Base-by-base conservation (phyloP, 2,329 filamentous ascomycete genomes). In the Venturia carpophila region DNA sequence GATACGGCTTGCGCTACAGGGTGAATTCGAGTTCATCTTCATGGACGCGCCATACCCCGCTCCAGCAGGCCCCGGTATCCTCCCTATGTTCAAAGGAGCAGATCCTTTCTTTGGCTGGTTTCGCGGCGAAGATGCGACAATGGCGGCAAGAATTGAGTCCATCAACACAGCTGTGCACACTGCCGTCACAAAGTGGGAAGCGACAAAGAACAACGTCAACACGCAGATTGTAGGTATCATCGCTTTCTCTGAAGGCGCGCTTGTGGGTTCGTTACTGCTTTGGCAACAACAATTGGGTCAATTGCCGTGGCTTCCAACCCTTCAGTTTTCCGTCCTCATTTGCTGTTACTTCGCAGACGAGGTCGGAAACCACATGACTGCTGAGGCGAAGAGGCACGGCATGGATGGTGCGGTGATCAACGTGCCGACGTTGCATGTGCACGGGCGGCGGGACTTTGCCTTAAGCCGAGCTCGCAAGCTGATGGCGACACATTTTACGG, bases 101-200 rank as follows among this genome's bases (percentile, higher is more conserved):
- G 52, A 56, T 56, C 52, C 52, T 6, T 56, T 56, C 52, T 56
- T 56, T 21, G 52, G 52, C n/a, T 56, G 52, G 52, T 56, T 56
- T 27, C 52, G 52, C 5, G 52, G 52, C 52, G 52, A 56, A n/a
- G 52, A 56, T 56, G 52, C 52, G n/a, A 56, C 52, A 21, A 56
- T 56, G 13, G 52, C n/a, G 19, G 52, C 52, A 56, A 56, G 52
- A n/a, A 56, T 56, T 21, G 52, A 56, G 13, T 13, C 52, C 52
- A 37, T 56, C 24, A 37, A 56, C 27, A 56, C 6, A n/a, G 52
- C 52, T 27, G 52, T 56, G 52, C n/a, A 19, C 4, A 56, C 6
- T 56, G 52, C 17, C 13, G 52, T 56, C 4, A n/a, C 9, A 4
- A n/a, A 56, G 52, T 56, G 52, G 52, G 52, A 56, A 27, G 11